Conservation (phyloP, 768 basidiomycete species). For the Suillus variegatus region DNA sequence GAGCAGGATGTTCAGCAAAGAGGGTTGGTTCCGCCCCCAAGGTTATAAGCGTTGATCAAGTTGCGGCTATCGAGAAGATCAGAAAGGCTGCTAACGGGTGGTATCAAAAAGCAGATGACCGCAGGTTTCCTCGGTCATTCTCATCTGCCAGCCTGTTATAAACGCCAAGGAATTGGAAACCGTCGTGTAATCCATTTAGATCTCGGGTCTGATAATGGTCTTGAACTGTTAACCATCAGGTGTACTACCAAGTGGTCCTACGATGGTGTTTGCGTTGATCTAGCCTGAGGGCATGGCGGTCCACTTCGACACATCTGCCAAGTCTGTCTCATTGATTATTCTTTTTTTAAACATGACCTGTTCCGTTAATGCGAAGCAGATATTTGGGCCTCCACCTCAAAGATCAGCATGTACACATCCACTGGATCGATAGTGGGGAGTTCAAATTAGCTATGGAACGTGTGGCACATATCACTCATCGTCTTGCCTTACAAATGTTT, state of each 20-base stretch:
- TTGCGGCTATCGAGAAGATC: constrained; percentile 47
- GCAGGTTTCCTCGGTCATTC: constrained; percentile 23
- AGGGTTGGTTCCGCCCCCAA: constrained; percentile 18
- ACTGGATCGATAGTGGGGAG: constrained; percentile 49
- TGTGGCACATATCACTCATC: constrained; percentile 35
- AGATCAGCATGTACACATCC: constrained; percentile 44
- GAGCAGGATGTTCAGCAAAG: constrained; percentile 29
- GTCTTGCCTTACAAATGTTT: not conserved
- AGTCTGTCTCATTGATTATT: constrained; percentile 28
- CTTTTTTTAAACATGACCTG: not conserved
- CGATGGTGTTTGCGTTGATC: no score
- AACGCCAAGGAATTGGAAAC: constrained; percentile 17
- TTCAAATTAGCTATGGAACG: constrained; percentile 53
- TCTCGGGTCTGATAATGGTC: no score
- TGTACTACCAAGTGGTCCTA: no score
- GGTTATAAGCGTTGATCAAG: constrained; percentile 38
- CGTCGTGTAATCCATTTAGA: no score
- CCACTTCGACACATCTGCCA: constrained; percentile 33
- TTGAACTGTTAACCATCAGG: no score
- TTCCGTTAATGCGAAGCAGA: constrained; percentile 25
- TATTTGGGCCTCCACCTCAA: constrained; percentile 42
- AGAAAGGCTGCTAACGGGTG: constrained; percentile 44
- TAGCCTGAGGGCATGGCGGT: no score
- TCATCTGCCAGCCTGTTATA: not conserved
- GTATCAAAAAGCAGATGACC: constrained; percentile 54